Evolutionary conservation across 805 yeast genomes (phyloP).

Genomic region (Zygosaccharomyces lentus): DNA sequence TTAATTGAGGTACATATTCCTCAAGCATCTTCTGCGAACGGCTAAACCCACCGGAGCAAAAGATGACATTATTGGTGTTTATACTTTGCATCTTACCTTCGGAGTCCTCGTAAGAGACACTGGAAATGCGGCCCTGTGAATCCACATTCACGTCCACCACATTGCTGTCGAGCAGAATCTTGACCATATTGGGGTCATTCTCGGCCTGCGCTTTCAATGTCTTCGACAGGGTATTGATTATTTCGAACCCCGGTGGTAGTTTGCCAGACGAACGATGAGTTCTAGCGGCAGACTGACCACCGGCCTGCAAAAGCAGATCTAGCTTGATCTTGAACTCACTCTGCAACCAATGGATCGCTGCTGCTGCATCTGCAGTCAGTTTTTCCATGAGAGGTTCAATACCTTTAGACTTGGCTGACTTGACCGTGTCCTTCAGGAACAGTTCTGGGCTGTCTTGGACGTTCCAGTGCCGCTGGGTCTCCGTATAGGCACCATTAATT

Average conservation of each 20-base stretch:
- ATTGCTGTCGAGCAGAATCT: constrained; percentile 39
- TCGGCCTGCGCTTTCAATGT: constrained; percentile 35
- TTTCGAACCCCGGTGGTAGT: constrained; percentile 58
- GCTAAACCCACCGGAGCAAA: constrained; percentile 60
- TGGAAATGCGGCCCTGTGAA: constrained; percentile 34
- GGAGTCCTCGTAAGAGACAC: constrained; percentile 40
- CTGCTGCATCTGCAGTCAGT: constrained; percentile 56
- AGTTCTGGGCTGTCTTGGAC: constrained; percentile 54
- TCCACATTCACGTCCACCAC: constrained; percentile 35
- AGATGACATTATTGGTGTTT: constrained; percentile 37
- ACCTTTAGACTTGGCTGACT: constrained; percentile 61
- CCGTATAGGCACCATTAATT: constrained; percentile 65
- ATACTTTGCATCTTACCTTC: constrained; percentile 26
- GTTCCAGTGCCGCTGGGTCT: constrained; percentile 48
- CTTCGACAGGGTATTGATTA: constrained; percentile 44
- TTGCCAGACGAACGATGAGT: constrained; percentile 71
- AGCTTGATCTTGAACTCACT: constrained; percentile 57
- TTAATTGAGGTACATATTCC: constrained; percentile 45
- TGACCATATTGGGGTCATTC: constrained; percentile 29
- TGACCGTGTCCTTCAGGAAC: constrained; percentile 62
- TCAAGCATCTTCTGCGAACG: constrained; percentile 38
- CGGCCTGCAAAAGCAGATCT: constrained; percentile 66
- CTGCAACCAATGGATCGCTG: constrained; percentile 72
- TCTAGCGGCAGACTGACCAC: constrained; percentile 77
- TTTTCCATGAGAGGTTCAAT: constrained; percentile 54